Evolutionary conservation across 345 rosid genomes (phyloP).

Genomic region (Sisymbrium irio): DNA sequence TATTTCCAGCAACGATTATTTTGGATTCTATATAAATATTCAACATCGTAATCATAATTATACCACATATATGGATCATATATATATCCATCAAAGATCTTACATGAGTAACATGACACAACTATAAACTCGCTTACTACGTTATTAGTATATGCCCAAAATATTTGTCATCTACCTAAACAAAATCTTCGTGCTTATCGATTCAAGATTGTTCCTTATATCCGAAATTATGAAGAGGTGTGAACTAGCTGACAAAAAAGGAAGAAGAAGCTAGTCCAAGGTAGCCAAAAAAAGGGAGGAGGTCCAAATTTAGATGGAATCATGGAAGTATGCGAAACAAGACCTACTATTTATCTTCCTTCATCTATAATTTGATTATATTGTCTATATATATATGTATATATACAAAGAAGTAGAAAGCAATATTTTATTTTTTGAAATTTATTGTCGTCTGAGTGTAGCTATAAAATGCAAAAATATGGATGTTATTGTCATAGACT

Average conservation of each 20-base stretch:
- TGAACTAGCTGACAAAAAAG: neutral
- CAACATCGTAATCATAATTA: neutral
- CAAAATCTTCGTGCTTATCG: neutral
- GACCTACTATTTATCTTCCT: neutral
- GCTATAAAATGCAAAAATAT: neutral
- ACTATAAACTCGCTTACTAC: neutral
- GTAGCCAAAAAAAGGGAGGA: neutral
- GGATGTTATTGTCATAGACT: conserved; percentile 11
- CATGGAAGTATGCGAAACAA: neutral
- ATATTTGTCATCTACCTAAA: neutral
- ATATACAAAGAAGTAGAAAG: neutral
- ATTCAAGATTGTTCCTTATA: neutral
- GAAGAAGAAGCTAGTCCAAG: neutral
- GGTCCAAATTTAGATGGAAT: neutral
- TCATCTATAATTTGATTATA: neutral
- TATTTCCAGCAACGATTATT: neutral
- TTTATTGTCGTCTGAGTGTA: neutral
- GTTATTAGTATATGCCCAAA: neutral
- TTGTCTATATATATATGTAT: neutral
- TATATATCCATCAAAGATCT: neutral
- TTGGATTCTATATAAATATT: neutral
- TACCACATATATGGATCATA: neutral
- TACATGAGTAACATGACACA: too few relatives aligned
- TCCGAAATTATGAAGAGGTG: neutral
- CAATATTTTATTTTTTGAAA: neutral